These are phyloP conservation scores for Petrea volubilis DNA, from an alignment of 257 asterid species.

Conservation along the genomic window DNA sequence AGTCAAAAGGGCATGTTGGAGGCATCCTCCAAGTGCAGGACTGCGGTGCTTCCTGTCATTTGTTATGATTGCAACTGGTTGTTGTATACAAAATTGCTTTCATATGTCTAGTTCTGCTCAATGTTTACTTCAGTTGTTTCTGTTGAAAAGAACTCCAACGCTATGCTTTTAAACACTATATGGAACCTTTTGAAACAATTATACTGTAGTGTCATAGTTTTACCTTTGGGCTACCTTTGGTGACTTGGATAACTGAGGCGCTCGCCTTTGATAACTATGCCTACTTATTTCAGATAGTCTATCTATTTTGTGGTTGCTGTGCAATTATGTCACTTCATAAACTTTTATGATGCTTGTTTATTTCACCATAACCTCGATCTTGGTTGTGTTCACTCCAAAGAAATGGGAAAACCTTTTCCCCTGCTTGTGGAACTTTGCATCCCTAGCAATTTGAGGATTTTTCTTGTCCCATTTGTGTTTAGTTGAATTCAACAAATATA, in stretches of 20 bases:
- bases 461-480: background rate
- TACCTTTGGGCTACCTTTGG: background rate
- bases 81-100: background rate
- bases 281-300: too few species aligned
- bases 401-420: background rate
- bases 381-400: background rate
- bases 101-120: background rate
- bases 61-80: background rate
- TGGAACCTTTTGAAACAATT: background rate
- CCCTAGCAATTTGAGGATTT: background rate
- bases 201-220: background rate
- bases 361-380: background rate
- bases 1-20: background rate
- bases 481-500: background rate
- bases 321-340: background rate
- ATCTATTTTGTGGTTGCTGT: background rate
- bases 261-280: too few species aligned
- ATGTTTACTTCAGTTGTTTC: background rate
- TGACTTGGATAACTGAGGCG: too few species aligned
- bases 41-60: constrained; percentile 14
- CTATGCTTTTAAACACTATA: background rate
- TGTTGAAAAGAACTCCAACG: background rate
- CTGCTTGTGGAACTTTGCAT: background rate
- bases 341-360: background rate
- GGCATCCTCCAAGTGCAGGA: background rate